Percentiles rank a stretch among this genome's conserved stretches.
phyloP scores from a whole-genome alignment of 139 green algal species.

The Gonium pectorale region DNA sequence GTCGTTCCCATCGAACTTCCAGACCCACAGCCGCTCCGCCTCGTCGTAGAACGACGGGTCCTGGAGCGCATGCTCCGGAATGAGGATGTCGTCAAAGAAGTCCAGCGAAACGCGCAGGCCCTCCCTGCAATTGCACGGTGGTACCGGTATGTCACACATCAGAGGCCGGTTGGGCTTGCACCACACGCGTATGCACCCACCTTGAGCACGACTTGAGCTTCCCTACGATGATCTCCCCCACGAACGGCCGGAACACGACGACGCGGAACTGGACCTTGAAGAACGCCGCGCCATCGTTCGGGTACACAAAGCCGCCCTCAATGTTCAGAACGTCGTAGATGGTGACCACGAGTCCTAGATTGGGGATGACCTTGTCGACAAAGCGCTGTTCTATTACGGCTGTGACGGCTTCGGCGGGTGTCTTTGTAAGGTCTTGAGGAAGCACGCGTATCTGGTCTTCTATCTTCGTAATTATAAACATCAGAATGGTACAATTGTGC shows the following conservation, averaged over 20 bases:
- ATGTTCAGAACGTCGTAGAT: constrained; percentile 91
- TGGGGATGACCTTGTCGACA: constrained; percentile 83
- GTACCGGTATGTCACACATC: too few species aligned
- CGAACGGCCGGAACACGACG: constrained; percentile 93
- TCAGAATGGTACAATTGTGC: too few species aligned
- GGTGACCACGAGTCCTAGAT: constrained; percentile 86
- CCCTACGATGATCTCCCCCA: constrained; percentile 87
- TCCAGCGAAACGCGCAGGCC: constrained; percentile 84
- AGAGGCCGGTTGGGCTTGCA: too few species aligned
- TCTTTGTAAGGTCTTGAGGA: constrained; percentile 79
- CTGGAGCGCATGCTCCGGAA: constrained; percentile 79
- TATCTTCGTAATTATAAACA: constrained; percentile 80
- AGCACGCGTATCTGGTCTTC: constrained; percentile 83
- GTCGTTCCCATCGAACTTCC: constrained; percentile 83
- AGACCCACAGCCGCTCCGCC: constrained; percentile 81
- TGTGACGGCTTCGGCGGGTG: constrained; percentile 74
- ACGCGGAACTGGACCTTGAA: constrained; percentile 76
- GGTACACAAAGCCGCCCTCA: constrained; percentile 86
- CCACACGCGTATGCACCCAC: too few species aligned
- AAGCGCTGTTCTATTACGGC: constrained; percentile 78
- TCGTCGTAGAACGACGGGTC: constrained; percentile 78
- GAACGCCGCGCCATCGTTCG: constrained; percentile 72
- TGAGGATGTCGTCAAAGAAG: constrained; percentile 93
- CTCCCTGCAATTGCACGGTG: constrained; percentile 64
- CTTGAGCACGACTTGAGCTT: constrained; percentile 75